Percentiles rank a stretch among this genome's conserved stretches.
These are phyloP conservation scores for Gregarina niphandrodes DNA, from an alignment of 169 alveolate species.

Conservation along the genomic window DNA sequence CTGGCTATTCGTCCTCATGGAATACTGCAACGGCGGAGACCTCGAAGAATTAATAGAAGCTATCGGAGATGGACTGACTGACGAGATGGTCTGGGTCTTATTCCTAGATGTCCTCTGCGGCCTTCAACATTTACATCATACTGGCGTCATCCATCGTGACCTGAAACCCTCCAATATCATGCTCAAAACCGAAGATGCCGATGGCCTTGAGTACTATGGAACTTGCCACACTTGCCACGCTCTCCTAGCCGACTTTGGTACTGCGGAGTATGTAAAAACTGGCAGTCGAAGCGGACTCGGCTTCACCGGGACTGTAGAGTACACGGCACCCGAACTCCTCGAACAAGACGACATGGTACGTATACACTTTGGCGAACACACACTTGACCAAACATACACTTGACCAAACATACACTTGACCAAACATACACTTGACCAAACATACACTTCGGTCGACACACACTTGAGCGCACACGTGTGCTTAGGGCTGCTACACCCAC, in stretches of 20 bases:
- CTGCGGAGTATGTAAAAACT: conserved; percentile 33
- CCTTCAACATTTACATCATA: conserved; percentile 31
- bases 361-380: too few relatives aligned
- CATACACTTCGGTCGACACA: too few relatives aligned
- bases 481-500: conserved; percentile 4
- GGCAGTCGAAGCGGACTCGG: conserved; percentile 15
- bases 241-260: conserved; percentile 44
- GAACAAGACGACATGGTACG: conserved; percentile 5
- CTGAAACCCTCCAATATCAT: conserved; percentile 25
- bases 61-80: conserved; percentile 2
- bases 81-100: conserved; percentile 15
- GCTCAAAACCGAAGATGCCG: conserved; percentile 9
- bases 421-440: too few relatives aligned
- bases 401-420: too few relatives aligned
- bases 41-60: conserved; percentile 15
- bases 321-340: conserved; percentile 51
- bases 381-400: too few relatives aligned
- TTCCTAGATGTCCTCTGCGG: conserved; percentile 24
- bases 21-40: conserved; percentile 47
- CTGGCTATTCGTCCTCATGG: conserved; percentile 51
- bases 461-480: neutral
- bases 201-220: conserved; percentile 13
- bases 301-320: conserved; percentile 47
- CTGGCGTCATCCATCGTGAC: conserved; percentile 29
- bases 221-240: conserved; percentile 21